Evolutionary conservation across 768 basidiomycete genomes (phyloP).

Genomic region (Trametes cubensis): DNA sequence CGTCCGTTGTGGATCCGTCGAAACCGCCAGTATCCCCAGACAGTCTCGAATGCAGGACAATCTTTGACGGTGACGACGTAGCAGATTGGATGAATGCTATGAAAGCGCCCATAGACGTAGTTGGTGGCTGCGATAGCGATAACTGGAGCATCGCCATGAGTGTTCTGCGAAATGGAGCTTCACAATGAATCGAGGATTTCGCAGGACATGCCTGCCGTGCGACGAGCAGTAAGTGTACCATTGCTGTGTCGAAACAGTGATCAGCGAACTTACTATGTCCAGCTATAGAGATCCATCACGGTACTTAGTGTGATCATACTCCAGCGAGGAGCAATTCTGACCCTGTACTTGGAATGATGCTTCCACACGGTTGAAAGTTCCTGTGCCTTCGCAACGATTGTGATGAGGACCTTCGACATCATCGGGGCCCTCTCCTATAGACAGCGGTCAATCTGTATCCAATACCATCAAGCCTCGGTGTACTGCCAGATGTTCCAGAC

Average conservation of each 20-base stretch:
- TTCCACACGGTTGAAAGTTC: not conserved
- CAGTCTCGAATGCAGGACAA: too few relatives aligned
- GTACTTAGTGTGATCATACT: not conserved
- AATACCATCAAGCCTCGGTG: not conserved
- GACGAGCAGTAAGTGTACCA: not conserved
- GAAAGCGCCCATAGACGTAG: too few relatives aligned
- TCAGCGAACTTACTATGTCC: not conserved
- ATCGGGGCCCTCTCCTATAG: not conserved
- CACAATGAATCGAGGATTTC: too few relatives aligned
- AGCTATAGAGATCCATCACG: not conserved
- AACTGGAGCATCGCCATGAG: too few relatives aligned
- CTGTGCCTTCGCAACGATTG: not conserved
- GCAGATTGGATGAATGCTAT: too few relatives aligned
- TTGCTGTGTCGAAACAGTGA: not conserved
- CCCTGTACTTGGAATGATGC: slow-evolving; percentile 10
- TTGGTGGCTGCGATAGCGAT: too few relatives aligned
- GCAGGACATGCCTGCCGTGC: too few relatives aligned
- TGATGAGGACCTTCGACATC: slow-evolving; percentile 9
- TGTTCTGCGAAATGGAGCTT: too few relatives aligned
- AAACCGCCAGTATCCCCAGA: too few relatives aligned
- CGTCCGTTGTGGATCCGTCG: too few relatives aligned
- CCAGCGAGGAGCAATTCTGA: not conserved
- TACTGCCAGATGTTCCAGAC: not conserved
- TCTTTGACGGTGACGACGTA: too few relatives aligned
- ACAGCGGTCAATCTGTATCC: not conserved